Evolutionary conservation across 2,329 filamentous ascomycete species (phyloP).

Genomic region (Aureobasidium sp.): DNA sequence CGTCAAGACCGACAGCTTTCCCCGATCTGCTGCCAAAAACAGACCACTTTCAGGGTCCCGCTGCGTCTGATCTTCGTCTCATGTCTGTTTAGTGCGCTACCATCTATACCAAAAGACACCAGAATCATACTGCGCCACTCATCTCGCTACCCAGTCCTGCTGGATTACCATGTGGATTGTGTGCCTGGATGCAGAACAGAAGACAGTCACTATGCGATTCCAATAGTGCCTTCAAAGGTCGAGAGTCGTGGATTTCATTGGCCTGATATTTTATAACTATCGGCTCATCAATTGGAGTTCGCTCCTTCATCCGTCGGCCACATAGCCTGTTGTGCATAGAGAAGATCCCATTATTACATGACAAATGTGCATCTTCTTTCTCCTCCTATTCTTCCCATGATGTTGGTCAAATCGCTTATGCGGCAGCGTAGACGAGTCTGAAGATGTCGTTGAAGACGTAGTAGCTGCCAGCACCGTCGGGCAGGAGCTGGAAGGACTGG

Average conservation of each 20-base stretch:
- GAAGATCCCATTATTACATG: not conserved
- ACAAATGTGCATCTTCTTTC: conserved; percentile 1
- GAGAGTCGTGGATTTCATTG: conserved; percentile 9
- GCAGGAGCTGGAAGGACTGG: conserved; percentile 78
- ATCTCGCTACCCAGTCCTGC: not conserved
- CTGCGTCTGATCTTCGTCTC: not conserved
- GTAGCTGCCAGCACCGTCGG: conserved; percentile 59
- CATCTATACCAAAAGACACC: not conserved
- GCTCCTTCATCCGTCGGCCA: not conserved
- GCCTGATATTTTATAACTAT: conserved; percentile 11
- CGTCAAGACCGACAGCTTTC: not conserved
- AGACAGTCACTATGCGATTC: not conserved
- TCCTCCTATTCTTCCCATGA: not conserved
- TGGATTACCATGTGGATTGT: not conserved
- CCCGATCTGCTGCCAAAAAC: conserved; percentile 2
- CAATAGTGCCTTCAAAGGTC: not conserved
- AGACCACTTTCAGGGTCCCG: conserved; percentile 4
- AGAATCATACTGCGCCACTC: not conserved
- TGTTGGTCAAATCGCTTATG: conserved; percentile 1
- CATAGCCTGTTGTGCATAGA: not conserved
- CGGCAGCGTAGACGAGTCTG: conserved; percentile 64
- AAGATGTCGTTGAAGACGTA: conserved; percentile 94
- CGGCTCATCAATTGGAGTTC: not conserved
- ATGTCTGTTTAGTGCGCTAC: not conserved
- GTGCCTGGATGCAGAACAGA: no score